A percentile compares a stretch with the other conserved stretches of the same genome.
These are phyloP conservation scores for Hibiscus tridactylites DNA, from an alignment of 345 rosid genomes.

Conservation along the genomic window DNA sequence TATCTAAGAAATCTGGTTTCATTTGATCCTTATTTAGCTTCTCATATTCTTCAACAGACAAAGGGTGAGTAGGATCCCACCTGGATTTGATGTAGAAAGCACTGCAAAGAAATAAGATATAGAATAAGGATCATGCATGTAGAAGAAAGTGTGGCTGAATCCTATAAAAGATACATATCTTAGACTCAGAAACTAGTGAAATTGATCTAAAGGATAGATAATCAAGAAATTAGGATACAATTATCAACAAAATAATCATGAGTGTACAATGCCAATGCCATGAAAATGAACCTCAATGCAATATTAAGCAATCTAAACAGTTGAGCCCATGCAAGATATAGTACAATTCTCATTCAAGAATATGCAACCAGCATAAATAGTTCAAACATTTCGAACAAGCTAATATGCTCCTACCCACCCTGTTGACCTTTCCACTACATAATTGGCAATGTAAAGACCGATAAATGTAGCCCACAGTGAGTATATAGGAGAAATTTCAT, in stretches of 20 bases:
- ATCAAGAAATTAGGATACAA: not conserved
- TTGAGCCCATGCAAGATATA: not conserved
- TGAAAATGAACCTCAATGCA: not conserved
- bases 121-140: not conserved
- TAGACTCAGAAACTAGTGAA: not conserved
- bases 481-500: conserved; percentile 96
- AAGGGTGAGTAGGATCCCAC: conserved; percentile 97
- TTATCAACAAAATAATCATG: not conserved
- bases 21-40: conserved; percentile 73
- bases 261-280: not conserved
- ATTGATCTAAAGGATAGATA: not conserved
- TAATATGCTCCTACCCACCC: conserved; percentile 52
- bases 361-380: not conserved
- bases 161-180: not conserved
- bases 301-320: not conserved
- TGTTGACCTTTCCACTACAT: conserved; percentile 94
- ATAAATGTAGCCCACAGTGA: conserved; percentile 98
- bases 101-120: not conserved
- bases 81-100: conserved; percentile 28
- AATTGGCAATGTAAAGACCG: conserved; percentile 96
- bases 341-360: not conserved
- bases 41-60: conserved; percentile 68
- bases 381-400: conserved; percentile 1
- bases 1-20: conserved; percentile 94
- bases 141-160: conserved; percentile 4